These are phyloP conservation scores for Xylaria sp. DNA, from an alignment of 2,329 filamentous ascomycete genomes.

Conservation along the genomic window DNA sequence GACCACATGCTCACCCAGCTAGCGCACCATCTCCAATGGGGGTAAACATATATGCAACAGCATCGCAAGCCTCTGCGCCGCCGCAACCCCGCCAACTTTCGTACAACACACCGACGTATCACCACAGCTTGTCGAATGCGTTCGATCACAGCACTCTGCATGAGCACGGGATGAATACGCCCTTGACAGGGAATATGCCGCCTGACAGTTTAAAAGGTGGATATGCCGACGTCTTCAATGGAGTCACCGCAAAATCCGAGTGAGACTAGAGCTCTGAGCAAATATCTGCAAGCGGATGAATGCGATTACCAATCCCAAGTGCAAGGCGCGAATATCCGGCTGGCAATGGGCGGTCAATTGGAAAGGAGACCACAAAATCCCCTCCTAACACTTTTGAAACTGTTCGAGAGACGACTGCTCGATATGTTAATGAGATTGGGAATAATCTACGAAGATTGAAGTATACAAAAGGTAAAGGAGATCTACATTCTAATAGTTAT, in stretches of 20 bases:
- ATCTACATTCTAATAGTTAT: slow-evolving; percentile 25
- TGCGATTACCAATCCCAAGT: slow-evolving; percentile 30
- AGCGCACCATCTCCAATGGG: slow-evolving; percentile 47
- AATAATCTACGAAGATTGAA: slow-evolving; percentile 32
- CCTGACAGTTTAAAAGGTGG: slow-evolving; percentile 46
- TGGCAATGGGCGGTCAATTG: slow-evolving; percentile 22
- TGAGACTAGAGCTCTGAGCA: slow-evolving; percentile 31
- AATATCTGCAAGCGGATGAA: slow-evolving; percentile 26
- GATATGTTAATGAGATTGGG: slow-evolving; percentile 23
- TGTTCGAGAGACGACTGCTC: slow-evolving; percentile 13
- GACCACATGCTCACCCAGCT: slow-evolving; percentile 43
- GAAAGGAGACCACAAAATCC: slow-evolving; percentile 10
- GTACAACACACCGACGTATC: slow-evolving; percentile 46
- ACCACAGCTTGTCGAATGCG: slow-evolving; percentile 44
- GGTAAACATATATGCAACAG: slow-evolving; percentile 47
- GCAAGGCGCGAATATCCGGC: slow-evolving; percentile 20
- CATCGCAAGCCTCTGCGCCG: slow-evolving; percentile 45
- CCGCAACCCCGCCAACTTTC: slow-evolving; percentile 46
- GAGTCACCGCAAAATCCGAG: slow-evolving; percentile 45
- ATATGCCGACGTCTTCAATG: slow-evolving; percentile 43
- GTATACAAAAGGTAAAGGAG: slow-evolving; percentile 18
- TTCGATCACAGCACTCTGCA: slow-evolving; percentile 47
- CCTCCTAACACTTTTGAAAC: slow-evolving; percentile 14
- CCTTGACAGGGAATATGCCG: slow-evolving; percentile 47
- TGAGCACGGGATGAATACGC: slow-evolving; percentile 46